These are phyloP conservation scores for Triangularia setosa DNA, from an alignment of 2,329 filamentous ascomycete species.

Conservation along the genomic window DNA sequence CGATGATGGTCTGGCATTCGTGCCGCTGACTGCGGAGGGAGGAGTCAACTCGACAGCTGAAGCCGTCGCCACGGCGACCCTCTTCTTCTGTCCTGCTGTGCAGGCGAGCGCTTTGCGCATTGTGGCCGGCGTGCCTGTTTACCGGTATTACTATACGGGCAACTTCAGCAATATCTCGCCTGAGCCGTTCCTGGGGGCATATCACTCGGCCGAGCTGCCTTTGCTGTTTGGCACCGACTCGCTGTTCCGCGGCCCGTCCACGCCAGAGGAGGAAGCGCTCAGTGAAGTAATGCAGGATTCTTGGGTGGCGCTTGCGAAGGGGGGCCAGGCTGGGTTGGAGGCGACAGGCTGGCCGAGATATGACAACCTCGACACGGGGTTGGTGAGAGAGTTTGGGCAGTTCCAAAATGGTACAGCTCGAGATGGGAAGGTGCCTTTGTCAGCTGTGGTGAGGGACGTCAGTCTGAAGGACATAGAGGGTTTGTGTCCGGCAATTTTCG, in stretches of 20 bases:
- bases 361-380: neutral
- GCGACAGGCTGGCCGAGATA: neutral
- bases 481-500: neutral
- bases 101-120: conserved; percentile 17
- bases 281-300: conserved; percentile 24
- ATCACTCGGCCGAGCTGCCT: conserved; percentile 32
- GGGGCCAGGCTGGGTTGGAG: neutral
- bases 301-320: conserved; percentile 11
- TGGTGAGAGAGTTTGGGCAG: conserved; percentile 2
- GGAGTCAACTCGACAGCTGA: conserved; percentile 18
- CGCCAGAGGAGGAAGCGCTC: conserved; percentile 14
- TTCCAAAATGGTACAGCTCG: neutral
- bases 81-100: conserved; percentile 27
- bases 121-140: conserved; percentile 19
- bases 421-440: neutral
- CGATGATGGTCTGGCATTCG: conserved; percentile 26
- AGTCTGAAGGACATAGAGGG: neutral
- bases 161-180: conserved; percentile 32
- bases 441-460: neutral
- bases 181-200: conserved; percentile 27
- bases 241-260: conserved; percentile 20
- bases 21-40: conserved; percentile 14
- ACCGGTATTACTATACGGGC: conserved; percentile 29
- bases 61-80: conserved; percentile 5
- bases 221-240: conserved; percentile 33